Base-by-base conservation (phyloP, 768 basidiomycete genomes). In the Rhizopogon vulgaris region DNA sequence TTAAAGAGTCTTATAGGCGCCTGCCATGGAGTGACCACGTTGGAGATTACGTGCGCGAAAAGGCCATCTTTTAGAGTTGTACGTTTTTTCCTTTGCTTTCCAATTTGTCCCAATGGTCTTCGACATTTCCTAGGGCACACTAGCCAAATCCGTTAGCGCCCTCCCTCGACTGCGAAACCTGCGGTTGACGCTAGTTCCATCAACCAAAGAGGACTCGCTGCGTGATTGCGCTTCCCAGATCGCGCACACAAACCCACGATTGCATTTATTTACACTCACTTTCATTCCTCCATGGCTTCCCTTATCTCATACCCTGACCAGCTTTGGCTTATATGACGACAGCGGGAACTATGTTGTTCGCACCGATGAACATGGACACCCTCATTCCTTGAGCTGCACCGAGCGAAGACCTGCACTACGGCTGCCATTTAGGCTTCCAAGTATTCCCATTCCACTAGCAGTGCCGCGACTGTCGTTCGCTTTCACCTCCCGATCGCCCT, bases 31-130 rank as follows among this genome's bases (percentile, higher is more conserved):
- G 71, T 90, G 36, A 73, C 70, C 32, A 78, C 82, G 60, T 72
- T 90, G 7, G 80, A 85, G 55, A 67, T 90, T 38, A 80, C 81
- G 14, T 87, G 84, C 61, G 74, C 76, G 11, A 80, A 80, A 58
- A 83, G 80, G 58, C 83, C 87, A 10, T 86, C 85, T 1, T 84
- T 90, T 64, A 84, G 83, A 52, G 73, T 90, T 37, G 86, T 87
- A 63, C 55, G 78, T 67, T 48, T 41, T 14, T 27, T 8, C 48
- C 38, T 50, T n/a, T 42, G 38, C 32, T 27, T 28, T 12, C 17
- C 24, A 14, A 5, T 39, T 37, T 17, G 14, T 41, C 24, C 15
- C 6, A 15, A 12, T 22, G 17, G 45, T 25, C 37, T n/a, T n/a
- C 30, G n/a, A 28, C 53, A 3, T 34, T 41, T 56, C 9, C 9